Evolutionary conservation across 768 basidiomycete genomes (phyloP).

Genomic region (Mycena pura): DNA sequence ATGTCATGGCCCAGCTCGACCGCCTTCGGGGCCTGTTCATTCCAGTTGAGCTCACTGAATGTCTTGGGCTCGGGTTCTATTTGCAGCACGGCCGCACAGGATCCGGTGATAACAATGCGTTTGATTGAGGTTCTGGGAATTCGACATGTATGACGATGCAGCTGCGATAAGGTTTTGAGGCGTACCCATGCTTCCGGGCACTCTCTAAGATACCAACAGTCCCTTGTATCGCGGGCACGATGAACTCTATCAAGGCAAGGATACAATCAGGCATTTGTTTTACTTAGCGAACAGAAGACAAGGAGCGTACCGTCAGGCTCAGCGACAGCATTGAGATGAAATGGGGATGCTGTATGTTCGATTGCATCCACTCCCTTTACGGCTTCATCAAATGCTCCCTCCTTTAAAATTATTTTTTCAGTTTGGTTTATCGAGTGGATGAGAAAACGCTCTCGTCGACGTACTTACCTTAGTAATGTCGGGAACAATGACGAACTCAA

Average conservation of each 20-base stretch:
- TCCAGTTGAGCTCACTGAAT: conserved; percentile 67
- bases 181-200: conserved; percentile 34
- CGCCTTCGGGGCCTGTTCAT: conserved; percentile 50
- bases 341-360: conserved; percentile 71
- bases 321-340: conserved; percentile 49
- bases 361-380: conserved; percentile 79
- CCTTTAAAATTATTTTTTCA: no score
- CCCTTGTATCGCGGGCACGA: conserved; percentile 46
- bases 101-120: conserved; percentile 74
- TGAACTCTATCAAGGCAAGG: conserved; percentile 19
- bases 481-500: conserved; percentile 70
- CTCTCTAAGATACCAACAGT: conserved; percentile 46
- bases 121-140: conserved; percentile 52
- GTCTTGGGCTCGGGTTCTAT: conserved; percentile 32
- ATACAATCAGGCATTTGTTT: not conserved
- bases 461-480: conserved; percentile 62
- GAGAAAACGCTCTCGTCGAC: conserved; percentile 37
- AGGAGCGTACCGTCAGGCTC: conserved; percentile 42
- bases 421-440: not conserved
- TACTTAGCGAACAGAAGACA: not conserved
- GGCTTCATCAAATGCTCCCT: conserved; percentile 78
- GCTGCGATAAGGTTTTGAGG: not conserved
- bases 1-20: conserved; percentile 58
- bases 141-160: not conserved
- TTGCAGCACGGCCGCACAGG: conserved; percentile 55